These are phyloP conservation scores for Penicillium salamii DNA, from an alignment of 495 filamentous ascomycete genomes.

Conservation along the genomic window DNA sequence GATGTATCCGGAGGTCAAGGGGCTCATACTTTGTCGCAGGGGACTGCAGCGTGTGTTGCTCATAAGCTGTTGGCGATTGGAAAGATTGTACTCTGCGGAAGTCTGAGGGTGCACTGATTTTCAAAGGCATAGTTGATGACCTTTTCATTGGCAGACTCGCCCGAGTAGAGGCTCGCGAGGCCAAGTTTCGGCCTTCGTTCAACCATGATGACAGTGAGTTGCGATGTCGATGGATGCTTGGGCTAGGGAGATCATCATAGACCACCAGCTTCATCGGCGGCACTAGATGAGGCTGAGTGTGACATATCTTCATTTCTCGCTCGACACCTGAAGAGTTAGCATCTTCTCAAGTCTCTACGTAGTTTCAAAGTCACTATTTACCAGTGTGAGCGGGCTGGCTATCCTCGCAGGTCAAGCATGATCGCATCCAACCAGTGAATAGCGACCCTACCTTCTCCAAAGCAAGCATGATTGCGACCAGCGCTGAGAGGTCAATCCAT, in stretches of 20 bases:
- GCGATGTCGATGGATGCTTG: constrained; percentile 25
- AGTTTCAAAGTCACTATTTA: too few relatives aligned
- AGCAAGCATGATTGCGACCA: constrained; percentile 44
- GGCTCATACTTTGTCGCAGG: constrained; percentile 53
- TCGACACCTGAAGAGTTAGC: constrained; percentile 37
- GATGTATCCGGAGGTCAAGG: constrained; percentile 73
- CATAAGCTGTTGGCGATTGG: constrained; percentile 5
- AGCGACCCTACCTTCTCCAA: constrained; percentile 41
- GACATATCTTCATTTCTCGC: constrained; percentile 47
- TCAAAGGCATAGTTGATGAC: constrained; percentile 36
- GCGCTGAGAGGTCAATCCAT: constrained; percentile 36
- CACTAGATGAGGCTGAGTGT: constrained; percentile 49
- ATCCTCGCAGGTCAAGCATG: constrained; percentile 37
- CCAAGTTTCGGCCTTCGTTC: constrained; percentile 37
- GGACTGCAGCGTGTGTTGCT: constrained; percentile 8
- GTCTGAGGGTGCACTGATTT: constrained; percentile 52
- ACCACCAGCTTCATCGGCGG: constrained; percentile 44
- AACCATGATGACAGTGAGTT: constrained; percentile 41
- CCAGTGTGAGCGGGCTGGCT: constrained; percentile 26
- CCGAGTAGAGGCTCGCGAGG: constrained; percentile 49
- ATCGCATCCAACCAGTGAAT: constrained; percentile 43
- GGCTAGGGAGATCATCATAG: constrained; percentile 39
- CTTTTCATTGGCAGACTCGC: constrained; percentile 51
- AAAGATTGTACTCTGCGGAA: constrained; percentile 48
- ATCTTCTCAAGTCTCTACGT: too few relatives aligned